These are phyloP conservation scores for Fusarium penzigii DNA, from an alignment of 2,329 filamentous ascomycete species.

Conservation along the genomic window DNA sequence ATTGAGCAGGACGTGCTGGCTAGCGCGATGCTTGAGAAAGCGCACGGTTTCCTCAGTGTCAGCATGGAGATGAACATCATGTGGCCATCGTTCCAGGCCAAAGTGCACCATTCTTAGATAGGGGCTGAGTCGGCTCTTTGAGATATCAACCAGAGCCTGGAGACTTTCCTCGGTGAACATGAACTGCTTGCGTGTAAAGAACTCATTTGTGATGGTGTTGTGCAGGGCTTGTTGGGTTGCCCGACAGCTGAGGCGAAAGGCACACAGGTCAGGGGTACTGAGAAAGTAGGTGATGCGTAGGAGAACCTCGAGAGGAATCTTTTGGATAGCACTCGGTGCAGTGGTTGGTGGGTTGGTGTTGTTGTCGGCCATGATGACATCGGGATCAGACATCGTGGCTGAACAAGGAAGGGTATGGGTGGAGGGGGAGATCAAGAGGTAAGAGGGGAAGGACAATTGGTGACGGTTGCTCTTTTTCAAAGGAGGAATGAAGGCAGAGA, in stretches of 20 bases:
- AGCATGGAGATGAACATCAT: constrained; percentile 1
- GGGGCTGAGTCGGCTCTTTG: constrained; percentile 44
- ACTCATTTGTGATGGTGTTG: constrained; percentile 58
- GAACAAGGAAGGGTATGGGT: background rate
- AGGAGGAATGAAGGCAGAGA: background rate
- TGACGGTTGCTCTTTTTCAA: too few relatives aligned
- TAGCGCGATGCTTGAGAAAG: constrained; percentile 20
- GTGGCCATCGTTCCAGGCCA: constrained; percentile 29
- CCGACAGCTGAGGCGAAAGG: constrained; percentile 57
- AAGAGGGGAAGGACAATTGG: background rate
- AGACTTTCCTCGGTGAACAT: constrained; percentile 61
- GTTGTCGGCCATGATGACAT: constrained; percentile 14
- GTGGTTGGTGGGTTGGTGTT: background rate
- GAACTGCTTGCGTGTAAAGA: constrained; percentile 67
- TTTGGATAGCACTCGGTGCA: constrained; percentile 26
- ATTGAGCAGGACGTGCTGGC: constrained; percentile 33
- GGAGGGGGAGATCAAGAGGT: background rate
- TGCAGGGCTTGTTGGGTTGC: constrained; percentile 55
- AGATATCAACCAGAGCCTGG: constrained; percentile 53
- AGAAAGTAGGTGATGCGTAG: constrained; percentile 55
- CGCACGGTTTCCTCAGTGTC: constrained; percentile 11
- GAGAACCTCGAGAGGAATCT: constrained; percentile 61
- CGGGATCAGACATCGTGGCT: constrained; percentile 14
- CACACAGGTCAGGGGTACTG: constrained; percentile 55
- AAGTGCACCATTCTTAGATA: constrained; percentile 41